Base-by-base conservation (phyloP, 352 stramenopile genomes). In the Bremia lactucae region DNA sequence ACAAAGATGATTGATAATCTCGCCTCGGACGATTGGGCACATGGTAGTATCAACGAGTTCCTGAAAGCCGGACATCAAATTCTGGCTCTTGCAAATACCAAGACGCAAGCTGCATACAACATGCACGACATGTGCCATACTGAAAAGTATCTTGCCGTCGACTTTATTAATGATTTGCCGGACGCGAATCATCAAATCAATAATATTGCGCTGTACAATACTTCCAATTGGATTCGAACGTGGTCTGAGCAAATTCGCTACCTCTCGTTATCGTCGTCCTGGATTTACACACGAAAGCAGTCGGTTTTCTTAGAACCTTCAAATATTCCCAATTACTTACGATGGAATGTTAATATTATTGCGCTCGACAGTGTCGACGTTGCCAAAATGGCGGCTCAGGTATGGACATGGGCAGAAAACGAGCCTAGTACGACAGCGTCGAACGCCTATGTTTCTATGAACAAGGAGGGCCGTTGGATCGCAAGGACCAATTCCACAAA, bases 281-380 rank as follows among this genome's bases (percentile, higher is more conserved):
- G 42, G 13, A 24, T 26, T 15, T 16, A 79, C 1, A 62, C 52
- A 0, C 35, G 65, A 8, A 21, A 54, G 3, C 41, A 64, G 14
- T 37, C 49, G 8, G 53, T 57, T 6, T 68, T 57, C 39, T 55
- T 80, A 41, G 58, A 62, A 19, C 36, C 59, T 2, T 42, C 36
- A 35, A 80, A 72, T 39, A 59, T 68, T 11, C 48, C 31, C 41
- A 70, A 71, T 36, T 74, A 62, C 40, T 51, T 81, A n/a, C 56
- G 68, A 2, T 76, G 62, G 66, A 72, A 78, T 45, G 33, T 73
- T 26, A 73, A 81, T 33, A 49, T 83, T 9, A 55, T 83, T 7
- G 61, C 67, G 20, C 36, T 77, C 1, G 68, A 79, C 22, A 52
- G 57, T 21, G 39, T 65, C 4, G 68, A 80, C 29, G 45, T 68